Evolutionary conservation across 2,329 filamentous ascomycete species (phyloP).

Genomic region (Microascus cirrosus): DNA sequence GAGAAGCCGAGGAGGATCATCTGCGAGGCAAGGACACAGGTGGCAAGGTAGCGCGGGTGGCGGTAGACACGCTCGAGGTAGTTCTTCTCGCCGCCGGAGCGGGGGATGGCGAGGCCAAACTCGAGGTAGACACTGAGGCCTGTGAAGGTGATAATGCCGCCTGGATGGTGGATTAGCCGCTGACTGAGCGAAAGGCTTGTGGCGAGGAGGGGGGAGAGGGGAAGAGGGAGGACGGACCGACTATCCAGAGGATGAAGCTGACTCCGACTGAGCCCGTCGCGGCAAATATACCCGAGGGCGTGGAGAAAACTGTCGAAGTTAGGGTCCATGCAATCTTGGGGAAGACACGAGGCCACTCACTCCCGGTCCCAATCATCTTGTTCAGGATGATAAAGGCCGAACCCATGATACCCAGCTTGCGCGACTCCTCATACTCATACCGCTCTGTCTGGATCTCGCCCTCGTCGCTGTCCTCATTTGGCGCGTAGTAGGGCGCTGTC

Average conservation of each 20-base stretch:
- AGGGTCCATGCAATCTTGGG: not conserved
- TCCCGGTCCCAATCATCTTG: slow-evolving; percentile 48
- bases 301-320: slow-evolving; percentile 34
- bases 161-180: slow-evolving; percentile 10
- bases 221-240: slow-evolving; percentile 6
- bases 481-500: not conserved
- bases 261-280: slow-evolving; percentile 38
- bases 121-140: slow-evolving; percentile 53
- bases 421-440: slow-evolving; percentile 25
- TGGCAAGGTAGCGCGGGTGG: slow-evolving; percentile 45
- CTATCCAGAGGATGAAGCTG: slow-evolving; percentile 11
- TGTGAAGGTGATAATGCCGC: slow-evolving; percentile 42
- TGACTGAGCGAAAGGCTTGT: no score
- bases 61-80: slow-evolving; percentile 54
- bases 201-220: not conserved
- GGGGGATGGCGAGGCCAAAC: slow-evolving; percentile 50
- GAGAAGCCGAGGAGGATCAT: slow-evolving; percentile 53
- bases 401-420: slow-evolving; percentile 40
- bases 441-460: slow-evolving; percentile 19
- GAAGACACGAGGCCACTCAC: slow-evolving; percentile 20
- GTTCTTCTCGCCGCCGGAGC: slow-evolving; percentile 54
- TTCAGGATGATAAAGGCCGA: slow-evolving; percentile 44
- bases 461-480: not conserved
- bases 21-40: slow-evolving; percentile 47
- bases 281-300: slow-evolving; percentile 39